Evolutionary conservation across 1,284 basidiomycete genomes (phyloP).

Genomic region (Macrocystidia cucumis): DNA sequence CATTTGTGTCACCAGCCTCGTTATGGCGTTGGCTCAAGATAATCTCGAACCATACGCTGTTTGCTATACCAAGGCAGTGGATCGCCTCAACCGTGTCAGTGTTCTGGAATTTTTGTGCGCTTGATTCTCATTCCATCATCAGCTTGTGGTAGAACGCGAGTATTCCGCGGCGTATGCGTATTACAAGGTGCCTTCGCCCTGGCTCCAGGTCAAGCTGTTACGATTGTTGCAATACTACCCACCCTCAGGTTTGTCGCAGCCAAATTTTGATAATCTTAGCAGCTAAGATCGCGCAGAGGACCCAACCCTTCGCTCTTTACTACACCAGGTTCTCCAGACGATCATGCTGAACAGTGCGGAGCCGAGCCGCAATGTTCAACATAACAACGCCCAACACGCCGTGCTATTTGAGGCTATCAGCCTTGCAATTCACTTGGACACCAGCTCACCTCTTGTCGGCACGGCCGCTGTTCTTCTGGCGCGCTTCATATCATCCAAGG

Average conservation of each 20-base stretch:
- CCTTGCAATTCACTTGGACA: conserved; percentile 94
- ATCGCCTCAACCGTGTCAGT: conserved; percentile 80
- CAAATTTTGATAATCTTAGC: conserved; percentile 2
- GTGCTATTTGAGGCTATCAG: conserved; percentile 98
- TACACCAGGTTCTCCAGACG: conserved; percentile 84
- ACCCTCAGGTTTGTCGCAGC: conserved; percentile 62
- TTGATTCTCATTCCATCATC: conserved; percentile 10
- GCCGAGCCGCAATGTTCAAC: conserved; percentile 91
- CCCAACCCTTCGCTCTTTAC: conserved; percentile 64
- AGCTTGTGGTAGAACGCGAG: conserved; percentile 90
- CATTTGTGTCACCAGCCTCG: conserved; percentile 86
- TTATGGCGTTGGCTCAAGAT: conserved; percentile 95
- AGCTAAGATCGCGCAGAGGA: conserved; percentile 53
- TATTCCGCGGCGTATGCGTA: conserved; percentile 89
- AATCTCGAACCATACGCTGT: conserved; percentile 85
- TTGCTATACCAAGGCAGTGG: conserved; percentile 93
- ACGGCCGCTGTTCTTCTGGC: conserved; percentile 92
- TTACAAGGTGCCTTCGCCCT: conserved; percentile 96
- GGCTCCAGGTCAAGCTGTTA: conserved; percentile 96
- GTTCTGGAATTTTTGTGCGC: conserved; percentile 7
- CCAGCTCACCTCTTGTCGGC: conserved; percentile 83
- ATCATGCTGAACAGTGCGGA: conserved; percentile 93
- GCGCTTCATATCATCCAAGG: conserved; percentile 93
- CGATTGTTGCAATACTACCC: conserved; percentile 94
- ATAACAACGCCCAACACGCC: conserved; percentile 97